Conservation (phyloP, 2,329 filamentous ascomycete genomes). For the Lithohypha guttulata region DNA sequence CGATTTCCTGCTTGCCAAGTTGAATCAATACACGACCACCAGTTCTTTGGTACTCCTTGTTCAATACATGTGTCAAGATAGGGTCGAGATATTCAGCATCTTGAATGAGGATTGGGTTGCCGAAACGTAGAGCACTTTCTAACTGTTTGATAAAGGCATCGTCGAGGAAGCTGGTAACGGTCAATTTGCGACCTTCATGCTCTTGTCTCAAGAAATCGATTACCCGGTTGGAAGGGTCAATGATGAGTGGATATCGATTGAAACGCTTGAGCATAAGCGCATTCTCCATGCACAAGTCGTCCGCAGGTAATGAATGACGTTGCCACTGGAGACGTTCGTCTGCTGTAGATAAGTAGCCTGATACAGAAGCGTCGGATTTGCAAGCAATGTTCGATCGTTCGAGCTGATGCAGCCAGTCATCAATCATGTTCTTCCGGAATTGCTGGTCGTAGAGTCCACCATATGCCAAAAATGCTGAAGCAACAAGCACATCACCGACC, state of each 20-base stretch:
- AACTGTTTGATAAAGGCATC: conserved; percentile 97
- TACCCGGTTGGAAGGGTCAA: conserved; percentile 89
- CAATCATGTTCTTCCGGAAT: conserved; percentile 93
- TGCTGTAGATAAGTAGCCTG: conserved; percentile 91
- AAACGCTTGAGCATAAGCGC: conserved; percentile 95
- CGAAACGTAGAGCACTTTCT: conserved; percentile 92
- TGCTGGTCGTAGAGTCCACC: conserved; percentile 95
- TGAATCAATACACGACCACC: conserved; percentile 96
- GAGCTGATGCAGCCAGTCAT: conserved; percentile 93
- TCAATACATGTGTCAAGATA: conserved; percentile 94
- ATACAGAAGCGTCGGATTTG: conserved; percentile 88
- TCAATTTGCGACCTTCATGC: conserved; percentile 84
- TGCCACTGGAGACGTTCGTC: conserved; percentile 95
- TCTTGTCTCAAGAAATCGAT: conserved; percentile 94
- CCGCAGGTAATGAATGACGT: conserved; percentile 81
- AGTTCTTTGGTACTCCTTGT: conserved; percentile 98
- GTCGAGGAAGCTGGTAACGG: conserved; percentile 94
- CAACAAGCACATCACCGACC: conserved; percentile 87
- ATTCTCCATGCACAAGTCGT: conserved; percentile 97
- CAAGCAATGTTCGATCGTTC: conserved; percentile 84
- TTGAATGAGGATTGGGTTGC: conserved; percentile 96
- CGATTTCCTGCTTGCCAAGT: conserved; percentile 96
- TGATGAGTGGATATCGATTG: conserved; percentile 96
- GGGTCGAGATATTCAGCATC: conserved; percentile 96
- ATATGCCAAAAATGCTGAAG: conserved; percentile 95